Evolutionary conservation across 164 flowering plant genomes (phyloP), one percentile per base, ranked within the genome.

Genomic region (Vitis riparia): DNA sequence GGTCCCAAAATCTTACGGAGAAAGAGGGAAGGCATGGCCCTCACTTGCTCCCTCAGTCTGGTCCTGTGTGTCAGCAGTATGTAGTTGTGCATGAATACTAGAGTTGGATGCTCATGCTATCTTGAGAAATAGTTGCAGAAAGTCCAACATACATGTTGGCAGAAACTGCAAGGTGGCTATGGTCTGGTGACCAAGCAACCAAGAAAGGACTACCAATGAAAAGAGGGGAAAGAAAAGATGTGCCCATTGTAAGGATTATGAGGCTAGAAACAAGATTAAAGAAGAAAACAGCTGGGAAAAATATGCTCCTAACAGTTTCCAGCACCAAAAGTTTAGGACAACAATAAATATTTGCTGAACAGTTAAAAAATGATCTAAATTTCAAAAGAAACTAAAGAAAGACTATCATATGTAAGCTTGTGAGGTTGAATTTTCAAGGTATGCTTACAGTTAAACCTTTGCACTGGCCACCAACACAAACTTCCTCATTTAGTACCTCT

Each of bases 401-500:
- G 3, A 30, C 19, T n/a, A 49, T 49, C 53, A 17, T 58, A 47
- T 17, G 23, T 23, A 27, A 50, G 29, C 10, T 48, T 57, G n/a
- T 50, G 50, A 55, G 19, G 15, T 44, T 59, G 47, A 16, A 7
- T 23, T 27, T 57, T 59, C 7, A 50, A 68, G 29, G 5, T 17
- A 70, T 68, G 63, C 94, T 87, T 84, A 94, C 98, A 59, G 82
- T 86, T 77, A 94, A 76, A 65, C 99, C 99, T 73, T 76, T 77
- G 77, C 99, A 95, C 62, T 81, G 73, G 63, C 81, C 81, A 16
- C 48, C 70, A 60, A 79, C 73, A 69, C 99, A 95, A 47, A 90
- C 88, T 11, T 77, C 77, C 84, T 95, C 99, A 84, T 90, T 87
- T 62, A 95, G 79, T 29, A 83, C 83, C 84, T 92, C 99, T 49